Base-by-base conservation (phyloP, 768 basidiomycete genomes). In the Amanita phalloides region DNA sequence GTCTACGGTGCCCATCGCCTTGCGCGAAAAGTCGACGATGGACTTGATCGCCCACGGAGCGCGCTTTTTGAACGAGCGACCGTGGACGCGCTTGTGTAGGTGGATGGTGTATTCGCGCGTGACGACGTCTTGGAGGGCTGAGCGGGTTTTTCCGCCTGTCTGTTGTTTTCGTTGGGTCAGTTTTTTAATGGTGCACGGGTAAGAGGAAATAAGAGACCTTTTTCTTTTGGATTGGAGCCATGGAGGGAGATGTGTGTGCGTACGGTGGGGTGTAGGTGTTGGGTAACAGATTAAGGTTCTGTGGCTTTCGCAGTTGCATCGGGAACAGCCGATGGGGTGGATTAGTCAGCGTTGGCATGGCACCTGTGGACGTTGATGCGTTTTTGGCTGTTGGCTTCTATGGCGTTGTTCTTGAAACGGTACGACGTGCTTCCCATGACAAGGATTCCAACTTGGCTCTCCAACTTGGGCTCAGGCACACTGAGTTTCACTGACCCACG, bases 31-130 rank as follows among this genome's bases (percentile, higher is more conserved):
- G 49, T 79, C 78, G 62, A 90, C 74, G 59, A 98, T 84, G 57
- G 90, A 88, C 76, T 98, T 98, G 71, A 98, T 81, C 60, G 93
- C 96, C 75, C 83, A 86, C 21, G 96, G 96, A 14, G 96, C 92
- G 61, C 94, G 86, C 80, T 95, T 95, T 76, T 97, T 97, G 80
- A 96, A 97, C 39, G 88, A 86, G 55, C 86, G 81, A 60, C 86
- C 90, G 70, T 92, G 90, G 39, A 93, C 90, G 59, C 72, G 84
- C 71, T 95, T 96, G 84, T 96, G 92, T 37, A 97, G 74, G 73
- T 96, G 91, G 77, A 97, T 87, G 64, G 95, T 97, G 85, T 97
- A 96, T 70, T 99, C 95, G 64, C 94, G 86, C 58, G 94, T 89
- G 58, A 97, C 95, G 73, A 97, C 95, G 70, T 98, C 95, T 72